phyloP scores from a whole-genome alignment of 2,329 filamentous ascomycete genomes.

The Alternaria angustiovoidea region DNA sequence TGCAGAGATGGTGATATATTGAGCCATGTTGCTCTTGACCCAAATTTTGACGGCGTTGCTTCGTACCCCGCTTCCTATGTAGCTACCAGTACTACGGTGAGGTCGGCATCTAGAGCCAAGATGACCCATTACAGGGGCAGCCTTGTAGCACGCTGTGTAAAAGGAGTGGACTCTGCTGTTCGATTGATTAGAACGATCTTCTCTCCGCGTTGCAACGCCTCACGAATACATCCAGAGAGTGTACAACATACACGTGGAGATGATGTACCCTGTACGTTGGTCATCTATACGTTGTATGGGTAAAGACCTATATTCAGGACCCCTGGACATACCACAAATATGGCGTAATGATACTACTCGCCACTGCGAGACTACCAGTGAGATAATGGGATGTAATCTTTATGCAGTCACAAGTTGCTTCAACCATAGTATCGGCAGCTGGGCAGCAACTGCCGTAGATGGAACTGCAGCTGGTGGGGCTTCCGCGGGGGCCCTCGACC shows the following conservation, averaged over 20 bases:
- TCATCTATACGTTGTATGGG: slow-evolving; percentile 8
- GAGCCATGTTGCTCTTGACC: neutral
- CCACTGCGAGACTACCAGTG: neutral
- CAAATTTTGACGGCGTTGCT: neutral
- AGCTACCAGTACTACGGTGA: neutral
- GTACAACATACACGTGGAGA: neutral
- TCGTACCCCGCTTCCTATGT: slow-evolving; percentile 1
- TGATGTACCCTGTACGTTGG: neutral
- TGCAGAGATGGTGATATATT: slow-evolving; percentile 6
- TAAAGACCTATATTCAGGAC: slow-evolving; percentile 4
- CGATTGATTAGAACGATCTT: neutral
- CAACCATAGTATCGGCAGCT: slow-evolving; percentile 6
- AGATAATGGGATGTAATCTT: neutral
- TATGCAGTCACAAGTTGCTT: slow-evolving; percentile 1
- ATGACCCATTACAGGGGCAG: neutral
- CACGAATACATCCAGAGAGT: neutral
- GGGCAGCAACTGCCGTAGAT: slow-evolving; percentile 17
- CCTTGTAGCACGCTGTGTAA: neutral
- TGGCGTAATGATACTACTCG: neutral
- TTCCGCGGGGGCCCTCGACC: slow-evolving; percentile 3
- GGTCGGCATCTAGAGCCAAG: neutral
- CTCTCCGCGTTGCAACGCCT: neutral
- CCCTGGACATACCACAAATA: neutral
- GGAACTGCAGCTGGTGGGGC: slow-evolving; percentile 10
- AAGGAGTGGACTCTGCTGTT: neutral